Evolutionary conservation across 2,329 filamentous ascomycete genomes (phyloP).

Genomic region (Cyphellophora attinorum): DNA sequence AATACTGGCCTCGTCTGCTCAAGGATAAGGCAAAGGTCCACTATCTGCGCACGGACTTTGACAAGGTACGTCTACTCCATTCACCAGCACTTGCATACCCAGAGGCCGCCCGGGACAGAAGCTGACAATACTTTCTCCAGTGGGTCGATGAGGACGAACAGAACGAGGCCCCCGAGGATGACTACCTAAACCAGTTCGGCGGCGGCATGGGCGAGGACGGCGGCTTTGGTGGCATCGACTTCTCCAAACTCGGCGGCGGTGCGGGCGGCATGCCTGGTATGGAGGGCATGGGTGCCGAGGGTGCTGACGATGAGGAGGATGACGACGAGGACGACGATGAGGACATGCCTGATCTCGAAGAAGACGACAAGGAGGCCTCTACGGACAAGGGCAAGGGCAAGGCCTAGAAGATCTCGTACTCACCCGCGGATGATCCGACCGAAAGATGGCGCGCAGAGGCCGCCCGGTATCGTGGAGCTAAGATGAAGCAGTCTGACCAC

Average conservation of each 20-base stretch:
- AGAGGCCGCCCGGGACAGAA: too few species aligned
- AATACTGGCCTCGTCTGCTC: constrained; percentile 91
- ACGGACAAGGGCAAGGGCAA: constrained; percentile 27
- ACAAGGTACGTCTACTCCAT: constrained; percentile 56
- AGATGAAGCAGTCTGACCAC: too few species aligned
- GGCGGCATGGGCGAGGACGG: constrained; percentile 42
- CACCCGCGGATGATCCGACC: too few species aligned
- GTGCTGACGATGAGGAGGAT: constrained; percentile 32
- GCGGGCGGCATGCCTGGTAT: constrained; percentile 33
- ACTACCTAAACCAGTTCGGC: constrained; percentile 47
- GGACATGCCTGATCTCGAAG: constrained; percentile 77
- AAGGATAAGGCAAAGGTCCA: constrained; percentile 85
- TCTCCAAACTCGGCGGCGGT: constrained; percentile 74
- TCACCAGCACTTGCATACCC: background rate
- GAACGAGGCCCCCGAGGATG: constrained; percentile 76
- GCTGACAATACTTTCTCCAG: constrained; percentile 28
- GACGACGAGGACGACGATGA: constrained; percentile 59
- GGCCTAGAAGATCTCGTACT: constrained; percentile 7
- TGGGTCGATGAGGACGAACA: constrained; percentile 99
- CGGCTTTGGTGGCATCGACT: constrained; percentile 60
- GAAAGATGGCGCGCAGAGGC: too few species aligned
- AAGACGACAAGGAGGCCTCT: constrained; percentile 42
- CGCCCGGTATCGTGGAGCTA: too few species aligned
- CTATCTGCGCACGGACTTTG: constrained; percentile 97
- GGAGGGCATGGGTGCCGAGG: constrained; percentile 22